A percentile compares a stretch with the other conserved stretches of the same genome.
These are phyloP conservation scores for Trichoderma oligosporum DNA, from an alignment of 2,329 filamentous ascomycete species.

Conservation along the genomic window DNA sequence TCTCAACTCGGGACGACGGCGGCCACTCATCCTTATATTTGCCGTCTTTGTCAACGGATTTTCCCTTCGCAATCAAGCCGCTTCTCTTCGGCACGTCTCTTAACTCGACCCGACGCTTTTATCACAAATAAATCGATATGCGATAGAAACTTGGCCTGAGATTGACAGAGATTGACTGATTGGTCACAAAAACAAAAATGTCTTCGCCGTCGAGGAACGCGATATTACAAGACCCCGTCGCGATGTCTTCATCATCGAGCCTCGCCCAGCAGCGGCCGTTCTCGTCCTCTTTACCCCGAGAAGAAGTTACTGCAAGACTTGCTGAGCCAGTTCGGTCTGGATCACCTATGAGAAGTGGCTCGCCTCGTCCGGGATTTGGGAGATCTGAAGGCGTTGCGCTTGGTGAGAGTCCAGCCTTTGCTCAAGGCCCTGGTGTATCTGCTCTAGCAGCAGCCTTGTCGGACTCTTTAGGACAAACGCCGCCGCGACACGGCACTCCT, in stretches of 20 bases:
- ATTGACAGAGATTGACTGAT: neutral
- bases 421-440: slow-evolving; percentile 76
- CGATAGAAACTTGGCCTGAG: neutral
- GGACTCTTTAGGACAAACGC: slow-evolving; percentile 65
- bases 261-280: slow-evolving; percentile 42
- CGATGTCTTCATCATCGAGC: slow-evolving; percentile 46
- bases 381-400: slow-evolving; percentile 51
- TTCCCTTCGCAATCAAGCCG: neutral
- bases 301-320: slow-evolving; percentile 58
- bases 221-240: slow-evolving; percentile 32
- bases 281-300: slow-evolving; percentile 53
- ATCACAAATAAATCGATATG: neutral
- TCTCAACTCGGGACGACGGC: neutral
- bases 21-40: neutral
- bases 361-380: slow-evolving; percentile 30
- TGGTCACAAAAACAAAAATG: slow-evolving; percentile 26
- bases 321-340: slow-evolving; percentile 52
- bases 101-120: neutral
- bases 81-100: neutral
- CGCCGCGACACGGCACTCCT: slow-evolving; percentile 66
- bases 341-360: slow-evolving; percentile 37
- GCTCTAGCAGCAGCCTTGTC: slow-evolving; percentile 85
- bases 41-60: slow-evolving; percentile 4
- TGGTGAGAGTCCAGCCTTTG: slow-evolving; percentile 58
- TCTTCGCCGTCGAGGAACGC: slow-evolving; percentile 36